Percentiles rank a stretch among this genome's conserved stretches.
Conservation (phyloP, 1,139 yeast species). For the Suhomyces panamericanus region DNA sequence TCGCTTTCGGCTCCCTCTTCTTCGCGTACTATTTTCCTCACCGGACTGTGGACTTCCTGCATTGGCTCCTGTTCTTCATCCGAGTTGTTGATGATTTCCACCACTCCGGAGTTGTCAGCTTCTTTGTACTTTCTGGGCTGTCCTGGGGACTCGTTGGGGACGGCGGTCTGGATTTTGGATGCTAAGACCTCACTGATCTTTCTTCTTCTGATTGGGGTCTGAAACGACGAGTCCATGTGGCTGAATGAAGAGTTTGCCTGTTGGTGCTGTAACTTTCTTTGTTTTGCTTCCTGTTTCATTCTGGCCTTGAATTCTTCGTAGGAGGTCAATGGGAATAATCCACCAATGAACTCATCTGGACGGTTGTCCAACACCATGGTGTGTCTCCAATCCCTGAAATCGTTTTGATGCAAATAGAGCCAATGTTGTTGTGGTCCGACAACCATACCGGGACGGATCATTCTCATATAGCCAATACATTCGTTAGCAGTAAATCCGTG, state of each 20-base stretch:
- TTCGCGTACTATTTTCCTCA: slow-evolving; percentile 22
- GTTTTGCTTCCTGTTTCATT: slow-evolving; percentile 48
- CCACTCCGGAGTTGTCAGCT: slow-evolving; percentile 26
- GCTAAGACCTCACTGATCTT: slow-evolving; percentile 70
- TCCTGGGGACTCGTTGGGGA: slow-evolving; percentile 93
- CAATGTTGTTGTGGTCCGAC: slow-evolving; percentile 99
- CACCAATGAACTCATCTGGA: slow-evolving; percentile 75
- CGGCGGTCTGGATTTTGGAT: slow-evolving; percentile 68
- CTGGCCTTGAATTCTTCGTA: slow-evolving; percentile 53
- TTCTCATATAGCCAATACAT: slow-evolving; percentile 94
- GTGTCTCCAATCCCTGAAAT: slow-evolving; percentile 92
- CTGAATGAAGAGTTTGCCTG: slow-evolving; percentile 31
- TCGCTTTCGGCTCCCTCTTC: slow-evolving; percentile 15
- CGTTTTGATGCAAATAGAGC: slow-evolving; percentile 93
- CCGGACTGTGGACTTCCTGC: slow-evolving; percentile 30
- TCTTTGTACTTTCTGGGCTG: slow-evolving; percentile 81
- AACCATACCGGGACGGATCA: slow-evolving; percentile 98
- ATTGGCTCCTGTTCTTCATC: slow-evolving; percentile 33
- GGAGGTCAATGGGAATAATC: slow-evolving; percentile 68
- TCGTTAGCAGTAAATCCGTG: slow-evolving; percentile 97
- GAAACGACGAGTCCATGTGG: slow-evolving; percentile 48
- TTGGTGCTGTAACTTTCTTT: slow-evolving; percentile 39
- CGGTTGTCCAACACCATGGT: slow-evolving; percentile 80
- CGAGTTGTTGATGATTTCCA: slow-evolving; percentile 38
- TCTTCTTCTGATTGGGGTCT: slow-evolving; percentile 74